Evolutionary conservation across 2,329 filamentous ascomycete genomes (phyloP).

Genomic region (Ceratocystis destructans): DNA sequence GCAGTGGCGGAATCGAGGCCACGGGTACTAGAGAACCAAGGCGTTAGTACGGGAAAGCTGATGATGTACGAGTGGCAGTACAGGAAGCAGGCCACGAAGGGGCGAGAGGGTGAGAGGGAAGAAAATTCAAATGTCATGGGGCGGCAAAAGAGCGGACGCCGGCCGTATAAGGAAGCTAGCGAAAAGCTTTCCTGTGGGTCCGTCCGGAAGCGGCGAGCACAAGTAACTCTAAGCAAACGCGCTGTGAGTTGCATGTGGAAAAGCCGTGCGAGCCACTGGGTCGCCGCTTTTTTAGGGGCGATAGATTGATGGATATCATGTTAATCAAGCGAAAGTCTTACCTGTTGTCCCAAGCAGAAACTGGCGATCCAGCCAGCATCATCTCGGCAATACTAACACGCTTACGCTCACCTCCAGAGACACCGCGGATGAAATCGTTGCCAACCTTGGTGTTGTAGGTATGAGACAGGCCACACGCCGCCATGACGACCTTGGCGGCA

Average conservation of each 20-base stretch:
- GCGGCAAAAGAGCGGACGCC: not conserved
- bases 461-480: constrained; percentile 58
- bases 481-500: constrained; percentile 53
- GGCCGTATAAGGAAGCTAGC: not conserved
- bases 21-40: constrained; percentile 35
- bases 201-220: not conserved
- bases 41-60: not conserved
- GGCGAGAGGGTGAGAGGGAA: not conserved
- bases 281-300: not conserved
- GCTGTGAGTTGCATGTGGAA: not conserved
- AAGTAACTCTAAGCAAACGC: not conserved
- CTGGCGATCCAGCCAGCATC: constrained; percentile 46
- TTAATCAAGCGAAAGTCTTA: constrained; percentile 17
- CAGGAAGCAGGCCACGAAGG: not conserved
- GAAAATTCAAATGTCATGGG: not conserved
- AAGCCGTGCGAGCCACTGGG: not conserved
- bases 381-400: constrained; percentile 74
- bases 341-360: constrained; percentile 56
- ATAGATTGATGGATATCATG: not conserved
- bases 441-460: constrained; percentile 62
- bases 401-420: constrained; percentile 60
- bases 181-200: not conserved
- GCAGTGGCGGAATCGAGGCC: constrained; percentile 63
- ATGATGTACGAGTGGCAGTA: not conserved
- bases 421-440: constrained; percentile 58